These are phyloP conservation scores for Nitzschia inconspicua DNA, from an alignment of 108 stramenopile genomes.

Conservation along the genomic window DNA sequence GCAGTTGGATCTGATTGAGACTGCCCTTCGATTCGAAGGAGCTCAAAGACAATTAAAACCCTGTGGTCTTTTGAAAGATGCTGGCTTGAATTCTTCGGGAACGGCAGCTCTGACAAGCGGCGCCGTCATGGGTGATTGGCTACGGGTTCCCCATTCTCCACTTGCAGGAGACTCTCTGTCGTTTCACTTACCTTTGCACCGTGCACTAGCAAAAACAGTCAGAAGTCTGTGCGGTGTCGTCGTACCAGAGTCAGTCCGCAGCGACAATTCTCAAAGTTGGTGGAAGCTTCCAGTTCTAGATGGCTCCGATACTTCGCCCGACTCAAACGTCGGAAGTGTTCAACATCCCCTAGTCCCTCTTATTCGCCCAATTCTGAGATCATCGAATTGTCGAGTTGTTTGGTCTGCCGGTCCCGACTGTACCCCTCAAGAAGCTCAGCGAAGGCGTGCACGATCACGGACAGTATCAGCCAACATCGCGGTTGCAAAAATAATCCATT, in stretches of 20 bases:
- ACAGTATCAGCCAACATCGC: slow-evolving; percentile 74
- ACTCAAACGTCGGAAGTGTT: slow-evolving; percentile 17
- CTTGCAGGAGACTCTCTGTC: slow-evolving; percentile 80
- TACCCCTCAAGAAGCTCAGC: slow-evolving; percentile 67
- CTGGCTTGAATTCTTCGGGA: neutral
- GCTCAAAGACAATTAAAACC: slow-evolving; percentile 27
- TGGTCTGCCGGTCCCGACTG: slow-evolving; percentile 90
- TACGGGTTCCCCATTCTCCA: slow-evolving; percentile 85
- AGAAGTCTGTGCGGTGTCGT: slow-evolving; percentile 63
- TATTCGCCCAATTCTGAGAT: slow-evolving; percentile 62
- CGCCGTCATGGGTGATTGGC: slow-evolving; percentile 82
- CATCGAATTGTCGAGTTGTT: slow-evolving; percentile 80
- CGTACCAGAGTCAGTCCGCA: slow-evolving; percentile 57
- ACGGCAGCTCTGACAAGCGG: slow-evolving; percentile 37
- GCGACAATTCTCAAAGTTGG: slow-evolving; percentile 54
- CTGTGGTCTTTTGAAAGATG: neutral
- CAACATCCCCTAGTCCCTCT: slow-evolving; percentile 69
- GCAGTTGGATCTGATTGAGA: slow-evolving; percentile 77
- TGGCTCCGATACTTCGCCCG: slow-evolving; percentile 27
- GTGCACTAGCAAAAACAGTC: slow-evolving; percentile 77
- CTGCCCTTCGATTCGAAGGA: slow-evolving; percentile 54
- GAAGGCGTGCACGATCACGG: slow-evolving; percentile 61
- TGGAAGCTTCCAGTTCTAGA: slow-evolving; percentile 86
- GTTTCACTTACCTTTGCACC: slow-evolving; percentile 85
- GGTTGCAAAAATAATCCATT: slow-evolving; percentile 84